Evolutionary conservation across 2,329 filamentous ascomycete species (phyloP).

Genomic region (Venturia asperata): DNA sequence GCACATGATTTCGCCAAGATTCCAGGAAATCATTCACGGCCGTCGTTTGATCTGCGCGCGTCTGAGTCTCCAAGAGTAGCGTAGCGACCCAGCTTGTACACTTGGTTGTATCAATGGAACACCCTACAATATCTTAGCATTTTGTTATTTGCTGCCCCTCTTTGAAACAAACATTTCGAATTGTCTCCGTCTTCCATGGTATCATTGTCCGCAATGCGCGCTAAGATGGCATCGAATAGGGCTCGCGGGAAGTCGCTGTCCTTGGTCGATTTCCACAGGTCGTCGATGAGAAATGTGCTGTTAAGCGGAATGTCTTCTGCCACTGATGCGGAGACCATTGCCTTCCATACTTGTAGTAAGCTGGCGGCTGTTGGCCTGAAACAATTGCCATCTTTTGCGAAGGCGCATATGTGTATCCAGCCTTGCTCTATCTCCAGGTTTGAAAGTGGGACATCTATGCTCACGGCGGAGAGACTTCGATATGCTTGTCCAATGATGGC

Average conservation of each 20-base stretch:
- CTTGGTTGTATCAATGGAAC: constrained; percentile 10
- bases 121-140: constrained; percentile 15
- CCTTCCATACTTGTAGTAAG: constrained; percentile 44
- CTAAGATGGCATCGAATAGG: constrained; percentile 34
- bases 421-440: constrained; percentile 43
- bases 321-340: constrained; percentile 35
- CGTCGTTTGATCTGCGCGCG: constrained; percentile 30
- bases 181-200: constrained; percentile 11
- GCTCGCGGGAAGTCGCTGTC: constrained; percentile 34
- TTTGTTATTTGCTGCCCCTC: background rate
- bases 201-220: constrained; percentile 25
- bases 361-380: constrained; percentile 44
- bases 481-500: constrained; percentile 35
- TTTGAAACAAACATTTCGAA: constrained; percentile 25
- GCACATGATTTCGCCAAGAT: constrained; percentile 38
- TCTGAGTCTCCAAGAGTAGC: constrained; percentile 34
- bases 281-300: constrained; percentile 31
- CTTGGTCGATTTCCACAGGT: constrained; percentile 29
- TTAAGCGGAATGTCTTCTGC: constrained; percentile 37
- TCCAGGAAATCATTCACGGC: constrained; percentile 31
- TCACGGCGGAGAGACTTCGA: constrained; percentile 4
- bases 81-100: constrained; percentile 35
- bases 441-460: constrained; percentile 45
- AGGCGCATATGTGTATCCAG: constrained; percentile 48
- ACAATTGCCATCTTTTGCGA: constrained; percentile 38